These are phyloP conservation scores for Ceratocystis diversiconidia DNA, from an alignment of 2,329 filamentous ascomycete genomes.

Conservation along the genomic window DNA sequence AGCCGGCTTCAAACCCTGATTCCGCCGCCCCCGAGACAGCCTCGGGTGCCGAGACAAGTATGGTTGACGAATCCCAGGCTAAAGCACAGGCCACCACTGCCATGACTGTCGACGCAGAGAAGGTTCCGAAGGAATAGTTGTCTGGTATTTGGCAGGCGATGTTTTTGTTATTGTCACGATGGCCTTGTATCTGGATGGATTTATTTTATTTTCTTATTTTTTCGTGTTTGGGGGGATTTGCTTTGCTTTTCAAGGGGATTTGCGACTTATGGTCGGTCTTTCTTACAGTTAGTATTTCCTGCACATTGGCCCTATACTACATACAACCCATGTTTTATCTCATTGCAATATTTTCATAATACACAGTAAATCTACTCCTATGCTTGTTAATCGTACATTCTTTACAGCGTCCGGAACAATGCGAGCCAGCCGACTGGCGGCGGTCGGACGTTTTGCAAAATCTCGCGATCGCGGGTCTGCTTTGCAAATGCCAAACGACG, in stretches of 20 bases:
- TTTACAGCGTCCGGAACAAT: conserved; percentile 24
- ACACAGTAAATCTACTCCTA: background rate
- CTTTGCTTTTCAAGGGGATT: background rate
- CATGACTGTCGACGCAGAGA: conserved; percentile 5
- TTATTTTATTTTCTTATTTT: background rate
- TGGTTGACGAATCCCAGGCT: too few species aligned
- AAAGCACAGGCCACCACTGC: background rate
- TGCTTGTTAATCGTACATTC: background rate
- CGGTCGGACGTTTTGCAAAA: conserved; percentile 36
- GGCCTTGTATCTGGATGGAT: background rate
- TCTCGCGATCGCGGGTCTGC: conserved; percentile 32
- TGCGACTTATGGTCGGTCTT: background rate
- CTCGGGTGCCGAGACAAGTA: too few species aligned
- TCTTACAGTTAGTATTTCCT: background rate
- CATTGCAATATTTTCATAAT: background rate
- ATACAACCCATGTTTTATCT: conserved; percentile 1
- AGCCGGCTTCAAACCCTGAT: conserved; percentile 1
- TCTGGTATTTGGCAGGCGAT: background rate
- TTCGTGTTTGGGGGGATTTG: background rate
- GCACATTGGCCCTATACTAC: background rate
- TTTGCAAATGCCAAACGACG: conserved; percentile 26
- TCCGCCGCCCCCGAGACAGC: conserved; percentile 11
- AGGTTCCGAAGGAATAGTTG: conserved; percentile 10
- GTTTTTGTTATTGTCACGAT: background rate
- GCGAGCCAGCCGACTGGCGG: conserved; percentile 26